A percentile compares a stretch with the other conserved stretches of the same genome.
Evolutionary conservation across 345 rosid genomes (phyloP).

Genomic region (Sonneratia alba): DNA sequence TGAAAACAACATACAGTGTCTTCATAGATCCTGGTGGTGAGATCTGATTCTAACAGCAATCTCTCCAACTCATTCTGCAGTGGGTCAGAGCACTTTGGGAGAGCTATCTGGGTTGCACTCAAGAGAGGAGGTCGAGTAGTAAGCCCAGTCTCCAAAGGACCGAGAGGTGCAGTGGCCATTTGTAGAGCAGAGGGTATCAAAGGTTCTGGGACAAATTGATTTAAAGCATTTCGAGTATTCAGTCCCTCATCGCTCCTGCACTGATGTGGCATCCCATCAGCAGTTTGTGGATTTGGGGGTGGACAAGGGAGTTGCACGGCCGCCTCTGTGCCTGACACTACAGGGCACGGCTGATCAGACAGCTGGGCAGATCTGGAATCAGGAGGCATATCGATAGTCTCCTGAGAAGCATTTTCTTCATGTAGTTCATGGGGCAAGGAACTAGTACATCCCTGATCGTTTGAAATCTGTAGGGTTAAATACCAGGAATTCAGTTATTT

Average conservation of each 20-base stretch:
- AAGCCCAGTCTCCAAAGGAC: conserved; percentile 10
- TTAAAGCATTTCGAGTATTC: neutral
- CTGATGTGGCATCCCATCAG: neutral
- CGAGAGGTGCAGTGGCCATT: conserved; percentile 8
- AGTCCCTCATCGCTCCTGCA: neutral
- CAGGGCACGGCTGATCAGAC: neutral
- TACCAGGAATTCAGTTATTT: neutral
- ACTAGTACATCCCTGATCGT: neutral
- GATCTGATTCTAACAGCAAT: conserved; percentile 26
- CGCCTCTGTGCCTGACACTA: neutral
- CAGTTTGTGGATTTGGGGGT: neutral
- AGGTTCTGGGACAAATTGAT: neutral
- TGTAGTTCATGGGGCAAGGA: neutral
- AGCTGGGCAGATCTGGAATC: conserved; percentile 1
- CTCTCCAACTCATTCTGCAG: conserved; percentile 54
- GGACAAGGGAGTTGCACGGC: neutral
- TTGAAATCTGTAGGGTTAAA: neutral
- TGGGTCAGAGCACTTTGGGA: conserved; percentile 27
- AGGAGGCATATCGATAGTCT: neutral
- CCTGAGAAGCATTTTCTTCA: neutral
- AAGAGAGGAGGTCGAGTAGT: conserved; percentile 17
- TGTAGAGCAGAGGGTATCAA: neutral
- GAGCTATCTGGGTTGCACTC: conserved; percentile 17
- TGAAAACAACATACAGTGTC: conserved; percentile 27
- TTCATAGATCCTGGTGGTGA: conserved; percentile 19